Evolutionary conservation across 2,329 filamentous ascomycete genomes (phyloP).

Genomic region (Pseudogymnoascus sp.): DNA sequence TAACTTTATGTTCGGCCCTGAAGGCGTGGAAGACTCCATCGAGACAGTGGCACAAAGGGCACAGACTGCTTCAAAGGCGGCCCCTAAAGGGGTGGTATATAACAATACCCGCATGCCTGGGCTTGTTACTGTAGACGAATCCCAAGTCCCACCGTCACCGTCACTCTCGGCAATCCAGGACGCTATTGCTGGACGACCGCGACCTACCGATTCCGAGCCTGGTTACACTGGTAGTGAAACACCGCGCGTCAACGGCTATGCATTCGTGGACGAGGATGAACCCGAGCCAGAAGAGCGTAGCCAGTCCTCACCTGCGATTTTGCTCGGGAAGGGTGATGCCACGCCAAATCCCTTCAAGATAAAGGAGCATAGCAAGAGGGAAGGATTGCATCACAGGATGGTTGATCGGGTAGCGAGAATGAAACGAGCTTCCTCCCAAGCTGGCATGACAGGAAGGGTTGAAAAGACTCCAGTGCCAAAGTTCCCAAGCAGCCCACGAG

Average conservation of each 20-base stretch:
- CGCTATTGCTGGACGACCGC: slow-evolving; percentile 68
- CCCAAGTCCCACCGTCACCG: slow-evolving; percentile 61
- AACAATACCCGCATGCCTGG: slow-evolving; percentile 72
- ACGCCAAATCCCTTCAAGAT: slow-evolving; percentile 75
- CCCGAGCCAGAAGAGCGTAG: slow-evolving; percentile 40
- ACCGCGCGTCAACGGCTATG: slow-evolving; percentile 84
- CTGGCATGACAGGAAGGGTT: slow-evolving; percentile 52
- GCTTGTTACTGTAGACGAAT: slow-evolving; percentile 30
- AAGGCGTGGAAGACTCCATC: slow-evolving; percentile 51
- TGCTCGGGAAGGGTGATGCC: slow-evolving; percentile 52
- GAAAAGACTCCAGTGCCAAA: slow-evolving; percentile 58
- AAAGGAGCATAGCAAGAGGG: slow-evolving; percentile 64
- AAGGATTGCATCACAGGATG: slow-evolving; percentile 77
- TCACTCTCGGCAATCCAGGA: slow-evolving; percentile 78
- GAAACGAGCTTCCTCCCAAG: slow-evolving; percentile 55
- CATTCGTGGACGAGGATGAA: slow-evolving; percentile 77
- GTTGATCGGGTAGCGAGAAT: slow-evolving; percentile 72
- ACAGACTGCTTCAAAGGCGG: slow-evolving; percentile 63
- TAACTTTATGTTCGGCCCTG: slow-evolving; percentile 75
- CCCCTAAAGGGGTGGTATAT: slow-evolving; percentile 70
- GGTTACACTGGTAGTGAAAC: slow-evolving; percentile 59
- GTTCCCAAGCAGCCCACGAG: slow-evolving; percentile 59
- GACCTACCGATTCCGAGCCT: slow-evolving; percentile 55
- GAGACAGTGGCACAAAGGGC: slow-evolving; percentile 60
- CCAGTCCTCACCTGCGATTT: slow-evolving; percentile 37